Evolutionary conservation across 78 protist genomes (phyloP).

Genomic region (Corallochytrium limacisporum): DNA sequence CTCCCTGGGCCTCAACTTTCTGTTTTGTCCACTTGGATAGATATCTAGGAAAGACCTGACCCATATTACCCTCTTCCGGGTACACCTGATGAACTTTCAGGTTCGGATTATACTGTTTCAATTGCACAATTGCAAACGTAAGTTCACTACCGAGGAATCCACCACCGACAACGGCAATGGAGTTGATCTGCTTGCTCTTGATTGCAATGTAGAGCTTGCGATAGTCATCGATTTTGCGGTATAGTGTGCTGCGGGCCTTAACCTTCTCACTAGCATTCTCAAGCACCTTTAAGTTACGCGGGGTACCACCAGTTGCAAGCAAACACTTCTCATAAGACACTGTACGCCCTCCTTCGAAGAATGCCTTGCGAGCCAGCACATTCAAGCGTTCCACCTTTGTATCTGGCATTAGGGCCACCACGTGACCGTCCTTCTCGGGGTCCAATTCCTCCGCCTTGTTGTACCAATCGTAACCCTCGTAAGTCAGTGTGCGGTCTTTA

Average conservation of each 20-base stretch:
- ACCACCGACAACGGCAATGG: conserved; percentile 61
- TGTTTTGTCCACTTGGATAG: conserved; percentile 33
- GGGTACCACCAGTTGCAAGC: conserved; percentile 72
- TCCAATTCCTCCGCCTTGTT: background rate
- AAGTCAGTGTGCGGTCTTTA: no score
- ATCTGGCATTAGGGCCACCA: background rate
- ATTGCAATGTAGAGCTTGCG: background rate
- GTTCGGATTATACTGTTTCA: conserved; percentile 5
- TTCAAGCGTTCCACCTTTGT: background rate
- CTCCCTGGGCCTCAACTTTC: conserved; percentile 1
- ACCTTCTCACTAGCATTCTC: background rate
- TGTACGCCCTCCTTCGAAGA: conserved; percentile 11
- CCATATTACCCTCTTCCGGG: conserved; percentile 15
- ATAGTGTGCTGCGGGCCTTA: conserved; percentile 24
- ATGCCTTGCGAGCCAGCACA: conserved; percentile 22
- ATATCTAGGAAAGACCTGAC: conserved; percentile 31
- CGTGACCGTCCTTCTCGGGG: background rate
- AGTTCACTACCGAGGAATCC: conserved; percentile 72
- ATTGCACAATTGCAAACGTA: conserved; percentile 30
- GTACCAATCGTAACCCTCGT: no score
- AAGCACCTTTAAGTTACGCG: conserved; percentile 30
- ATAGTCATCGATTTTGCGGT: conserved; percentile 22
- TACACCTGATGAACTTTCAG: background rate
- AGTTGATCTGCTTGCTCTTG: background rate
- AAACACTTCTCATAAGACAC: conserved; percentile 39